phyloP scores from a whole-genome alignment of 768 basidiomycete species.

The Rhodotorula diobovata region DNA sequence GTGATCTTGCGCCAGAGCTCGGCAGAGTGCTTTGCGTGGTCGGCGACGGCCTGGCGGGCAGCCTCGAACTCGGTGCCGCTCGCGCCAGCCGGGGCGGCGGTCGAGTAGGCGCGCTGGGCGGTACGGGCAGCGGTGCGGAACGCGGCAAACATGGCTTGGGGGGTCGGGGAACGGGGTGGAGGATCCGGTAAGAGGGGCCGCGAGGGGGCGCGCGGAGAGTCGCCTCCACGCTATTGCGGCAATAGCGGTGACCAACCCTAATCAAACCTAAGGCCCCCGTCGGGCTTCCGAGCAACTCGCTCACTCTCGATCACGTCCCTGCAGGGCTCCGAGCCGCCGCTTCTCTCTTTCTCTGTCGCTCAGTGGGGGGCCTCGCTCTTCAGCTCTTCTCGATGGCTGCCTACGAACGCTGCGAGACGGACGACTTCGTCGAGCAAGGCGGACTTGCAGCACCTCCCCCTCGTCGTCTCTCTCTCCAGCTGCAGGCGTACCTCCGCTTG shows the following conservation, averaged over 20 bases:
- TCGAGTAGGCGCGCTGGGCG: conserved; percentile 20
- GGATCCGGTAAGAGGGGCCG: background rate
- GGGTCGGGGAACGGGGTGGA: background rate
- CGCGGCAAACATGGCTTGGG: conserved; percentile 9
- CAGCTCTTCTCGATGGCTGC: background rate
- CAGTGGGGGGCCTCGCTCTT: background rate
- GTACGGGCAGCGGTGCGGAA: conserved; percentile 17
- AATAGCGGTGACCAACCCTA: no score
- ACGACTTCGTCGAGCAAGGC: background rate
- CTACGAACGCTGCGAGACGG: background rate
- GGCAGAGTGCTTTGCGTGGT: conserved; percentile 29
- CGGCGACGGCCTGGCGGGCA: conserved; percentile 18
- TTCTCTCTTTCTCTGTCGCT: no score
- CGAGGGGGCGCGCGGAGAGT: no score
- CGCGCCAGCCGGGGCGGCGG: conserved; percentile 13
- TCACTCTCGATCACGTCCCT: no score
- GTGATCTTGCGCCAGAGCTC: conserved; percentile 42
- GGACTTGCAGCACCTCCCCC: background rate
- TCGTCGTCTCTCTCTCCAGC: no score
- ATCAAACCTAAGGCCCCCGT: no score
- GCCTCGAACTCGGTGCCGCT: conserved; percentile 16
- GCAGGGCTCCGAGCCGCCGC: no score
- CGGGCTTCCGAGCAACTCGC: no score
- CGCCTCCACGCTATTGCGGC: no score
- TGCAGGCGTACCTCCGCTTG: no score